A percentile compares a stretch with the other conserved stretches of the same genome.
These are phyloP conservation scores for Amesomyces nigricolor DNA, from an alignment of 2,329 filamentous ascomycete species.

Conservation along the genomic window DNA sequence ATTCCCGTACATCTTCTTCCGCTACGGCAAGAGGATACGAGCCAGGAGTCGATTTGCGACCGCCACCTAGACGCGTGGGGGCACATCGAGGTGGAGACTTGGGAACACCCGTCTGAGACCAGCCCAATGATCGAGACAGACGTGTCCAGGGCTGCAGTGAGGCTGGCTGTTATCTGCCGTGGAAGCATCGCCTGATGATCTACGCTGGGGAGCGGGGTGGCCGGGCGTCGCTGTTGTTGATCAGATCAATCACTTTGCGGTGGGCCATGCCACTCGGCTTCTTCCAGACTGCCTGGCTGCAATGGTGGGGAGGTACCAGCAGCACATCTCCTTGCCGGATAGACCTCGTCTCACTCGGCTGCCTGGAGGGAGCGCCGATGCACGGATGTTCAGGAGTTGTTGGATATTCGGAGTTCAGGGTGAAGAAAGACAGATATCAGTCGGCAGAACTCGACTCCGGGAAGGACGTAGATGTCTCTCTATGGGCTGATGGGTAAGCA, in stretches of 20 bases:
- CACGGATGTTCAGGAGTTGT: not conserved
- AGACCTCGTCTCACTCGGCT: not conserved
- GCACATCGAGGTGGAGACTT: slow-evolving; percentile 1
- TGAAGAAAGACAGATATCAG: not conserved
- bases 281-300: not conserved
- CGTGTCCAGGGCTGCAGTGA: slow-evolving; percentile 3
- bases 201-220: slow-evolving; percentile 2
- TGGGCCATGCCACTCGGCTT: not conserved
- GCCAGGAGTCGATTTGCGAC: slow-evolving; percentile 49
- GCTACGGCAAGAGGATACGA: slow-evolving; percentile 53
- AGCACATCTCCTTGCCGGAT: not conserved
- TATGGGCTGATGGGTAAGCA: not conserved
- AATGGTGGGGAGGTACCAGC: not conserved
- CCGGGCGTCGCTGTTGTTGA: not conserved
- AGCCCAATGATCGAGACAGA: not conserved
- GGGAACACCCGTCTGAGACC: slow-evolving; percentile 10
- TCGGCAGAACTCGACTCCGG: not conserved
- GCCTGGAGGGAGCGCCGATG: no score
- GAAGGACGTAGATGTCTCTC: not conserved
- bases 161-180: slow-evolving; percentile 10
- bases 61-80: slow-evolving; percentile 18
- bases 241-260: not conserved
- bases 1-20: slow-evolving; percentile 59
- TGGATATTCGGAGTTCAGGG: not conserved
- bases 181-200: not conserved